Evolutionary conservation across 345 rosid genomes (phyloP), one percentile per base, ranked within the genome.

Genomic region (Euphorbia peplus): DNA sequence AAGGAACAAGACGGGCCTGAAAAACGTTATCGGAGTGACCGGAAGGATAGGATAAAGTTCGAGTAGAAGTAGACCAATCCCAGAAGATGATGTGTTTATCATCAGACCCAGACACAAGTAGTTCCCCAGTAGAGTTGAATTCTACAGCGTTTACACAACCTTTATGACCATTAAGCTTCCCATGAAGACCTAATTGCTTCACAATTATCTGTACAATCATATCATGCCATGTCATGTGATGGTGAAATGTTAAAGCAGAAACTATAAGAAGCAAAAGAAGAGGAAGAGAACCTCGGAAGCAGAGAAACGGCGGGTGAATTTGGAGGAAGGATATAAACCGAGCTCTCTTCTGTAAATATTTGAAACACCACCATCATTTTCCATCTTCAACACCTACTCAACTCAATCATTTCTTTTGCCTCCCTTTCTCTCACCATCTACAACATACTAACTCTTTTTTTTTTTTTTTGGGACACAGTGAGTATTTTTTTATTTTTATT

Each of bases 81-180:
- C 89, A 87, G 5, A 85, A 63, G 56, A 77, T 77, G 50, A 85
- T 81, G 39, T 73, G 65, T 63, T 56, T 80, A 68, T 87, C 92
- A 80, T 87, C 88, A 19, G 92, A 87, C 64, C 92, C 89, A 2
- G 85, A 87, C 64, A 87, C 81, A 68, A 85, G 89, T 68, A 80
- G 29, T 14, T 85, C 86, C 0, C 89, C 86, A 52, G 84, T 56
- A 26, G 84, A 82, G 73, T 74, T 82, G 75, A 85, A 85, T 60
- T 74, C 89, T 21, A 87, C 64, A 0, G 82, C 68, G 67, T 87
- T 87, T 19, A 87, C 88, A 47, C 92, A 85, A 22, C 90, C 89
- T 25, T 77, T 79, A 64, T 85, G 92, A 59, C 88, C 88, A 70
- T 57, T 67, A 66, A 87, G 74, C 78, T 77, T 80, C 66, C 82